Base-by-base conservation (phyloP, 345 rosid species). In the Salix viminalis region DNA sequence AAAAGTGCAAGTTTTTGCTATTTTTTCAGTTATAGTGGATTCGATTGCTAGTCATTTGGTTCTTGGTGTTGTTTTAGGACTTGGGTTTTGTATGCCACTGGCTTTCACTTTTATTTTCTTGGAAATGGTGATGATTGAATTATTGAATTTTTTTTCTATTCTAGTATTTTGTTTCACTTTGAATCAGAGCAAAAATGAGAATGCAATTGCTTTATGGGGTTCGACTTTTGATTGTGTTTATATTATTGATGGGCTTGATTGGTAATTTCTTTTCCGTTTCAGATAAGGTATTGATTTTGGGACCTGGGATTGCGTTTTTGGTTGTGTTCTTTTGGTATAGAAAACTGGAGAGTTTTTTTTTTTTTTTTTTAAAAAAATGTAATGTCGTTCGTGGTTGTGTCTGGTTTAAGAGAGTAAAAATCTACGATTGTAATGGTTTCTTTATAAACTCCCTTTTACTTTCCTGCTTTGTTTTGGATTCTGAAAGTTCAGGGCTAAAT, bases 1-100 rank as follows among this genome's bases (percentile, higher is more conserved):
- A 32, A 46, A 9, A 36, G 73, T 67, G 74, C 32, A 32, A 66
- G 64, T 30, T 52, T 70, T 72, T 62, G 74, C 46, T 74, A n/a
- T 54, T 39, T 36, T 74, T 74, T 21, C n/a, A 39, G 69, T 56
- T 26, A 12, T 56, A 72, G 69, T 81, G 60, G 60, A 54, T n/a
- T 71, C 81, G 41, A 75, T 48, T 75, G 65, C 69, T 9, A 2
- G 30, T 9, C 28, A 26, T 26, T 8, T 14, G 10, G n/a, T 42
- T 19, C 15, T 1, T 73, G 66, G 15, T 44, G 28, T 15, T 24
- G 18, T 28, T 64, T 24, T n/a, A 4, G 5, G 6, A 15, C 67
- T 64, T 26, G 12, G 10, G 36, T 64, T 28, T 64, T 26, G 26
- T 64, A 64, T 28, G 26, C 1, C 36, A 26, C 67, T 36, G 36